Evolutionary conservation across 495 filamentous ascomycete genomes (phyloP).

Genomic region (Aspergillus funiculosus): DNA sequence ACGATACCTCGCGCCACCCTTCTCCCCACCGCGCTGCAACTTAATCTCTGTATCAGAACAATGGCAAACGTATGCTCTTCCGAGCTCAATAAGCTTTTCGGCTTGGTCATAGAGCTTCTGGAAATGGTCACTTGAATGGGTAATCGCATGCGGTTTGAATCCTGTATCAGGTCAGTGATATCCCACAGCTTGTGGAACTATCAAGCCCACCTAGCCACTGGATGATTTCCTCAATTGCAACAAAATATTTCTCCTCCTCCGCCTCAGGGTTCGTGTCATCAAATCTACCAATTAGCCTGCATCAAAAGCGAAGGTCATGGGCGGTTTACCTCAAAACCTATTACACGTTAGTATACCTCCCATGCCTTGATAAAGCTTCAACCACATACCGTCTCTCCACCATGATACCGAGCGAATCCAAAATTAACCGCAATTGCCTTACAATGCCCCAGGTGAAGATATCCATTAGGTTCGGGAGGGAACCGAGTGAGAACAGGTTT

Average conservation of each 20-base stretch:
- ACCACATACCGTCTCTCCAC: constrained; percentile 42
- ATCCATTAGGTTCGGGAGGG: constrained; percentile 78
- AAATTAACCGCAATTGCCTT: constrained; percentile 99
- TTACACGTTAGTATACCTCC: not conserved
- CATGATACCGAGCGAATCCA: constrained; percentile 83
- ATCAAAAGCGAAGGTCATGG: not conserved
- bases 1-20: constrained; percentile 46
- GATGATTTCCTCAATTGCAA: constrained; percentile 71
- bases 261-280: constrained; percentile 84
- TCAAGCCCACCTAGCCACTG: constrained; percentile 56
- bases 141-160: constrained; percentile 71
- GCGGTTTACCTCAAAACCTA: constrained; percentile 7
- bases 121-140: constrained; percentile 80
- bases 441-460: constrained; percentile 82
- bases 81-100: constrained; percentile 71
- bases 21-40: constrained; percentile 70
- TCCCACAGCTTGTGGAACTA: not conserved
- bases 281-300: constrained; percentile 57
- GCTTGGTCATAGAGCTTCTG: constrained; percentile 80
- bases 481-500: constrained; percentile 72
- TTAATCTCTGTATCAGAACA: constrained; percentile 71
- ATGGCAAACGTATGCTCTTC: constrained; percentile 74
- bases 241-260: constrained; percentile 74
- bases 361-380: no score
- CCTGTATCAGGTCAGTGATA: constrained; percentile 22